Percentiles rank a stretch among this genome's conserved stretches.
phyloP scores from a whole-genome alignment of 148 eudicot genomes.

The Suaeda aralocaspica region DNA sequence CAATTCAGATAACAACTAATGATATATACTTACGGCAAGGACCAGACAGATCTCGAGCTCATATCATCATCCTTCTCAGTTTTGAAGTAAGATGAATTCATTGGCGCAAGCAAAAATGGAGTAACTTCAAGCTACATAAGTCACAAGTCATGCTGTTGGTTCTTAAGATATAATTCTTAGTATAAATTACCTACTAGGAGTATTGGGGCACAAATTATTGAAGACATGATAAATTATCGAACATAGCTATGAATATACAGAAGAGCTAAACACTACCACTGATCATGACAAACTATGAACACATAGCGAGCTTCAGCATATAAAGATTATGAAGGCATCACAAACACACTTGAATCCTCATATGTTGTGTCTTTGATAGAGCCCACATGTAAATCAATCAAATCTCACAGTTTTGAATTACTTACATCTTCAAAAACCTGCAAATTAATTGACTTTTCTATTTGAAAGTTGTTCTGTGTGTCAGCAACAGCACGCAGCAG shows the following conservation, averaged over 20 bases:
- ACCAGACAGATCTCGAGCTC: slow-evolving; percentile 68
- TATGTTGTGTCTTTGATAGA: not conserved
- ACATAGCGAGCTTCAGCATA: not conserved
- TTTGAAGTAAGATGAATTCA: slow-evolving; percentile 28
- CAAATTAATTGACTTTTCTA: slow-evolving; percentile 38
- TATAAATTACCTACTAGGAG: not conserved
- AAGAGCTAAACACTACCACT: not conserved
- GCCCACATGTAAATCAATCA: not conserved
- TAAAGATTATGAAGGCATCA: no score
- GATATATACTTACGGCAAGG: slow-evolving; percentile 79
- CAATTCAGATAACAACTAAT: not conserved
- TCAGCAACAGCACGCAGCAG: no score
- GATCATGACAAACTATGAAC: no score
- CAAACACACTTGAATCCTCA: not conserved
- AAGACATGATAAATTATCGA: not conserved
- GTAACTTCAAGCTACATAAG: slow-evolving; percentile 68
- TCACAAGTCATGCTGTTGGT: slow-evolving; percentile 12
- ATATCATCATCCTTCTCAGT: slow-evolving; percentile 33
- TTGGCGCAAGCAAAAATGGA: slow-evolving; percentile 79
- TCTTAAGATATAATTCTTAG: not conserved
- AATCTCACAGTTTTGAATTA: slow-evolving; percentile 6
- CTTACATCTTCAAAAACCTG: slow-evolving; percentile 75
- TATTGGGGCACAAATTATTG: not conserved
- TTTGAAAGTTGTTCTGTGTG: slow-evolving; percentile 27
- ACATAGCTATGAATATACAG: not conserved